A percentile compares a stretch with the other conserved stretches of the same genome.
phyloP scores from a whole-genome alignment of 371 early-diverging fungal genomes.

The Mucor piriformis region DNA sequence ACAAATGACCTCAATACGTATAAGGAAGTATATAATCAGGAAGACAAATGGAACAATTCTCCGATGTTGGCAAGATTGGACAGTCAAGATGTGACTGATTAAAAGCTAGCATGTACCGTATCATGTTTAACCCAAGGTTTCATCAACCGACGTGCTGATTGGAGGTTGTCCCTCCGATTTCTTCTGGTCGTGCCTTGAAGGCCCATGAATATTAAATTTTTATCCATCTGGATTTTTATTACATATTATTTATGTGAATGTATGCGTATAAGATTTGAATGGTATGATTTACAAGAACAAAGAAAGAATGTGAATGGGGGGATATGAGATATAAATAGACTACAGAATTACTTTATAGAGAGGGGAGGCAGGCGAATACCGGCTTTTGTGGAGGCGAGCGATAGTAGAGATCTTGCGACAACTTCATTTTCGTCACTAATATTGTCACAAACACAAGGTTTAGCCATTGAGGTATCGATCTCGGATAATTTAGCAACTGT shows the following conservation, averaged over 20 bases:
- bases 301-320: no score
- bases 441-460: neutral
- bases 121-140: slow-evolving; percentile 89
- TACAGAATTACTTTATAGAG: no score
- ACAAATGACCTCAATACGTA: slow-evolving; percentile 73
- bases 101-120: slow-evolving; percentile 94
- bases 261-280: no score
- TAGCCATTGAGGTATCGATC: slow-evolving; percentile 49
- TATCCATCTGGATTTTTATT: no score
- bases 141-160: slow-evolving; percentile 93
- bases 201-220: slow-evolving; percentile 67
- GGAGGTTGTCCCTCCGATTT: slow-evolving; percentile 97
- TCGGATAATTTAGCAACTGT: slow-evolving; percentile 57
- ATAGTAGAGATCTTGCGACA: no score
- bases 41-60: slow-evolving; percentile 98
- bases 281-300: no score
- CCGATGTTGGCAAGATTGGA: slow-evolving; percentile 98
- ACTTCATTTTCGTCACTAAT: neutral
- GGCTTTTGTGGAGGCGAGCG: no score
- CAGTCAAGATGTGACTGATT: slow-evolving; percentile 85
- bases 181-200: slow-evolving; percentile 95
- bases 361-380: no score
- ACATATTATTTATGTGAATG: no score
- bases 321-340: no score
- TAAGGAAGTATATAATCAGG: slow-evolving; percentile 90